Evolutionary conservation across 2,329 filamentous ascomycete species (phyloP), one percentile per base, ranked within the genome.

Genomic region (Lecanicillium sp.): DNA sequence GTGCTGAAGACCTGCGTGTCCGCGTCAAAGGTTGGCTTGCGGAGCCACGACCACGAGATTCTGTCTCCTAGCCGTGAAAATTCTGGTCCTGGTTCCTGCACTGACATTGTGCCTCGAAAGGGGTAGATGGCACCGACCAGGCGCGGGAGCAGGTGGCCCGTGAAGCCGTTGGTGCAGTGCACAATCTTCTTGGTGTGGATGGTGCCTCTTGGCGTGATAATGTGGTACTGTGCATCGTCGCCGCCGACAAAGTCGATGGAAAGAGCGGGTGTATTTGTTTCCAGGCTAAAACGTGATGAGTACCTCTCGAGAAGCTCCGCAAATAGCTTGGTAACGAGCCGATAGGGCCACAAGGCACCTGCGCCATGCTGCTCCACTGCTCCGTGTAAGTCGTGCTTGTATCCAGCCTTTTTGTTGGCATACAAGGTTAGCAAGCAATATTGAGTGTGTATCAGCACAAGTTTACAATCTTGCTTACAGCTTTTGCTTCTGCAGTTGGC

Each of bases 91-190:
- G 70, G 61, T 8, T 53, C 50, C 42, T 74, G 69, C 0, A 65
- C 64, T 2, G 67, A 64, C 68, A 74, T 73, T 22, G 68, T 65
- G 2, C 57, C 66, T 1, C 66, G 58, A 1, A 65, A 43, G 0
- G 68, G 61, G 7, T 65, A 64, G 9, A 72, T 50, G 13, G 62
- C 61, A 3, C 63, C 62, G 2, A 59, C 53, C 3, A 77, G 53
- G 0, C 57, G 60, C 0, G 72, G 71, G 2, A 78, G 51, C 3
- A 78, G 60, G 36, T 75, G 66, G 0, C 65, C 54, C 0, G 68
- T 60, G 46, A 70, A 68, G 2, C 59, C 71, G 44, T 80, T 78
- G 1, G 72, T 79, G 27, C 71, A 71, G 44, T 79, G 72, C 2
- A 79, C 60, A 5, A 80, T 56, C 36, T 73, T 64, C 3, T 57